Evolutionary conservation across 1,284 basidiomycete species (phyloP).

Genomic region (Naganishia cerealis): DNA sequence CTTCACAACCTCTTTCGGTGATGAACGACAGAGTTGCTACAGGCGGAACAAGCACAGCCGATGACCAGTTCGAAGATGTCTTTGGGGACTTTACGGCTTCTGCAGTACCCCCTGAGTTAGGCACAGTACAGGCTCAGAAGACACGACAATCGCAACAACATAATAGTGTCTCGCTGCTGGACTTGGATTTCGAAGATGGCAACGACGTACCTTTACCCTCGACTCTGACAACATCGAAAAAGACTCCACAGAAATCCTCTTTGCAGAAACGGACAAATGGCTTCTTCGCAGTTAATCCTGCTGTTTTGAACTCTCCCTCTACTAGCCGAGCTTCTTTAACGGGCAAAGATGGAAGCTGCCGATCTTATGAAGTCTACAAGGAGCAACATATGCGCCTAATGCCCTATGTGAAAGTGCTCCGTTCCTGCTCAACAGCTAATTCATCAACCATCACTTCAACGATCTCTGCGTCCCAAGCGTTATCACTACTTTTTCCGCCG

Average conservation of each 20-base stretch:
- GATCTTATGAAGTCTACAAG: constrained; percentile 21
- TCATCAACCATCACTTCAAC: constrained; percentile 39
- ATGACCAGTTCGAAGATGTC: constrained; percentile 69
- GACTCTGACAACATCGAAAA: constrained; percentile 36
- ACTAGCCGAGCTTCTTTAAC: constrained; percentile 9
- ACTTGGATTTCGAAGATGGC: constrained; percentile 46
- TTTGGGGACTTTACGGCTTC: constrained; percentile 74
- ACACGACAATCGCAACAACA: constrained; percentile 1
- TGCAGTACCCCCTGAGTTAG: constrained; percentile 58
- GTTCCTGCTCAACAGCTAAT: constrained; percentile 39
- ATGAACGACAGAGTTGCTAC: constrained; percentile 37
- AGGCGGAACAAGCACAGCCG: constrained; percentile 40
- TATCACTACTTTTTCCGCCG: constrained; percentile 61
- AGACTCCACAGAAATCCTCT: constrained; percentile 9
- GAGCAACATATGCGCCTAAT: constrained; percentile 43
- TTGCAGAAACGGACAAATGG: constrained; percentile 42
- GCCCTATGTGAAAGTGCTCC: constrained; percentile 57
- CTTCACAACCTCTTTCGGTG: constrained; percentile 38
- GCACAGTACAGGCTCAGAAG: constrained; percentile 58
- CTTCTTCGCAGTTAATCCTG: constrained; percentile 51
- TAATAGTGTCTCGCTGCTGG: constrained; percentile 47
- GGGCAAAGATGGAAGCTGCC: constrained; percentile 14
- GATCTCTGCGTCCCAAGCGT: constrained; percentile 37
- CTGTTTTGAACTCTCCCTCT: constrained; percentile 30
- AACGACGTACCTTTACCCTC: constrained; percentile 51